Conservation (phyloP, 768 basidiomycete genomes). For the Cyathus striatus region DNA sequence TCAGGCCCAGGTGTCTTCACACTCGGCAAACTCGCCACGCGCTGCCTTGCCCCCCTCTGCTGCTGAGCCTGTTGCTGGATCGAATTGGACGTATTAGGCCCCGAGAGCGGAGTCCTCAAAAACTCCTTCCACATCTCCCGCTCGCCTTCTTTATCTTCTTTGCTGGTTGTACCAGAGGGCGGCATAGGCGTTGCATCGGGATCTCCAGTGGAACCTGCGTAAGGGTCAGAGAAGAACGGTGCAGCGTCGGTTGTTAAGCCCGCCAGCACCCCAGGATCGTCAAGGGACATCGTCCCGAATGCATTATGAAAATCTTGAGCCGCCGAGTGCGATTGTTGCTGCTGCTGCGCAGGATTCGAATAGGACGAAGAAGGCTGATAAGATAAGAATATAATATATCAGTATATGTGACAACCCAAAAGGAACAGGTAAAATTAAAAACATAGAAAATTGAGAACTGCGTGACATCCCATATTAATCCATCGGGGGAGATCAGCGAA, state of each 20-base stretch:
- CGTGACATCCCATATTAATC: no score
- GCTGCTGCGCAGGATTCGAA: conserved; percentile 3
- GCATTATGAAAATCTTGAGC: conserved; percentile 47
- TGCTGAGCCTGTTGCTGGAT: background rate
- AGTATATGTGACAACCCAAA: no score
- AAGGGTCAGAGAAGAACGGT: conserved; percentile 51
- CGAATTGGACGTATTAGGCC: conserved; percentile 16
- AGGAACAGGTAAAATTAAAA: no score
- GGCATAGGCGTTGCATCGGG: conserved; percentile 49
- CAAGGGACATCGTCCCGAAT: conserved; percentile 74
- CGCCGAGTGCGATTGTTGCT: conserved; percentile 3
- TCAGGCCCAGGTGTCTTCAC: conserved; percentile 54
- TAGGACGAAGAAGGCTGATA: no score
- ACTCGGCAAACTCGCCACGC: conserved; percentile 67
- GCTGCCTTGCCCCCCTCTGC: conserved; percentile 27
- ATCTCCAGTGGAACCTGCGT: conserved; percentile 21
- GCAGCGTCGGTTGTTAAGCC: conserved; percentile 52
- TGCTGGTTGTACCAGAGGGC: no score
- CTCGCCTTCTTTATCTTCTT: no score
- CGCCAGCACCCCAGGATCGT: conserved; percentile 66
- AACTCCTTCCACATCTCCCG: conserved; percentile 74
- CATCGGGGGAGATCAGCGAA: no score
- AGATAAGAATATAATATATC: no score
- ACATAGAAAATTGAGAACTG: no score
- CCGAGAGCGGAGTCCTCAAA: conserved; percentile 59